These are phyloP conservation scores for Exophiala oligosperma DNA, from an alignment of 2,329 filamentous ascomycete genomes.

Conservation along the genomic window DNA sequence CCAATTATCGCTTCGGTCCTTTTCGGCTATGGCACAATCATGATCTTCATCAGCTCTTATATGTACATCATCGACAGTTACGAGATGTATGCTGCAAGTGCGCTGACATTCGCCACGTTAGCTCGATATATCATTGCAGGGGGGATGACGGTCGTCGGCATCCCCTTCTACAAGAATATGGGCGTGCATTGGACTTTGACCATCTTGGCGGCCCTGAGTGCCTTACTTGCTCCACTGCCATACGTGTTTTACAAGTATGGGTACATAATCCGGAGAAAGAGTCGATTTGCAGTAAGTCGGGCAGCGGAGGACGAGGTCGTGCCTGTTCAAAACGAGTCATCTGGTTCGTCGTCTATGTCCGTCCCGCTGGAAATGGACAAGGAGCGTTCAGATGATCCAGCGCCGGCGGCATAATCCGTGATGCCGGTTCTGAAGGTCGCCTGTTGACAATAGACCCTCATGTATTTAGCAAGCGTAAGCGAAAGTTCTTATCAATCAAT, in stretches of 20 bases:
- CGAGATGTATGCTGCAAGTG: constrained; percentile 53
- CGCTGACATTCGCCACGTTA: constrained; percentile 46
- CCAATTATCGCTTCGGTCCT: constrained; percentile 52
- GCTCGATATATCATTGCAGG: constrained; percentile 43
- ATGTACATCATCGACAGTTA: constrained; percentile 62
- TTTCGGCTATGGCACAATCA: constrained; percentile 54
- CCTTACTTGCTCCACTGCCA: constrained; percentile 45
- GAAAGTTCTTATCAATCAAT: background rate
- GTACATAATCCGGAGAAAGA: constrained; percentile 34
- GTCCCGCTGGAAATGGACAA: background rate
- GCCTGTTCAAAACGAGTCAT: background rate
- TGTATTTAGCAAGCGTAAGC: background rate
- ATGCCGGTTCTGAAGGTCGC: background rate
- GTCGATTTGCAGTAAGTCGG: constrained; percentile 32
- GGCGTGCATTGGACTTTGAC: constrained; percentile 43
- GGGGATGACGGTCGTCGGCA: constrained; percentile 35
- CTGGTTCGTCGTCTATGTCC: constrained; percentile 4
- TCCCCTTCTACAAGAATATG: constrained; percentile 41
- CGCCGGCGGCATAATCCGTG: background rate
- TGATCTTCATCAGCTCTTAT: constrained; percentile 53
- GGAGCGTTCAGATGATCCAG: background rate
- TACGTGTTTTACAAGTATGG: constrained; percentile 46
- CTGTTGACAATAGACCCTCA: background rate
- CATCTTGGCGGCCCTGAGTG: constrained; percentile 40
- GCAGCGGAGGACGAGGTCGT: constrained; percentile 3